Base-by-base conservation (phyloP, 2,329 filamentous ascomycete genomes). In the Paecilomyces formosus region DNA sequence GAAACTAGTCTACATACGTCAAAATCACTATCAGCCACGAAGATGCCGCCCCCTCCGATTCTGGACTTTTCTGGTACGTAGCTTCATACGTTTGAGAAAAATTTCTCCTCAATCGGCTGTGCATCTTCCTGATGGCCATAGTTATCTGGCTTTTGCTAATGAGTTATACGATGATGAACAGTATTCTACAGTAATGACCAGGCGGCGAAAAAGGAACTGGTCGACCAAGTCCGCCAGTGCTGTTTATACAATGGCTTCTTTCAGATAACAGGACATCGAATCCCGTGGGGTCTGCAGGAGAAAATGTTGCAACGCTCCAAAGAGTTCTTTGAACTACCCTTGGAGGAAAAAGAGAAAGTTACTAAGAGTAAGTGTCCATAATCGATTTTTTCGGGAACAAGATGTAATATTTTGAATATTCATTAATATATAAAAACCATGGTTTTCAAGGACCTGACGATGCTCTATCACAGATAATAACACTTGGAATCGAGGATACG, bases 401-500 rank as follows among this genome's bases (percentile, higher is more conserved):
- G 50, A 52, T 24, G 22, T 28, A 6, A 28, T 21, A 4, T 52
- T 22, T 22, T 26, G 50, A 26, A 15, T 26, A 4, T 2, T 6
- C 24, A n/a, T n/a, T n/a, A n/a, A n/a, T 26, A 26, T 26, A 26
- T 6, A n/a, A 52, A 24, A 11, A n/a, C 5, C 26, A 24, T 26
- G 50, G 50, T 24, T 24, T 28, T 52, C 3, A 8, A 8, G n/a
- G n/a, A 8, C 2, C 39, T 45, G 39, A 45, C 39, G 39, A 45
- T 9, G 8, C 11, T 6, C n/a, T 45, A 2, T 18, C 1, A 11
- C 50, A 75, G 71, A 74, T 53, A 67, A 63, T 33, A 78, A 74
- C 54, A 70, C 68, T 2, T 76, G 71, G 65, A 74, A 78, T 62
- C 72, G 76, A 30, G 76, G 76, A 55, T 79, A 78, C 62, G 76